Evolutionary conservation across 169 alveolate species (phyloP).

Genomic region (Babesia caballi): DNA sequence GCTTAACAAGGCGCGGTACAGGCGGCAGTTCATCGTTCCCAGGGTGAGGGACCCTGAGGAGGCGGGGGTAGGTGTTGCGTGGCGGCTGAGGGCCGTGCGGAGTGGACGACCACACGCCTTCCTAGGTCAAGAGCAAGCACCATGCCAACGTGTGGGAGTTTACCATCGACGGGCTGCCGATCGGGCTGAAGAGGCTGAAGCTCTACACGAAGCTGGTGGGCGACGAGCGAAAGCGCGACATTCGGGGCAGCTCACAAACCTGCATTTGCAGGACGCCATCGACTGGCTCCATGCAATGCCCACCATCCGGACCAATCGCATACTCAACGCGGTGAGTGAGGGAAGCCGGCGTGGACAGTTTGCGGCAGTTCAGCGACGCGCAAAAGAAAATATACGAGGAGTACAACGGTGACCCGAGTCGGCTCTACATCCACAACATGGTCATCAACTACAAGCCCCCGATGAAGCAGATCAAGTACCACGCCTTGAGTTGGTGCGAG

Average conservation of each 20-base stretch:
- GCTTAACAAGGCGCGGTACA: conserved; percentile 66
- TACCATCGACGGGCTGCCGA: conserved; percentile 72
- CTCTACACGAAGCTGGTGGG: conserved; percentile 68
- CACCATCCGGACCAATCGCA: conserved; percentile 66
- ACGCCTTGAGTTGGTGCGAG: conserved; percentile 34
- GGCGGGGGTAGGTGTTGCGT: conserved; percentile 48
- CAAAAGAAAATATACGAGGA: conserved; percentile 71
- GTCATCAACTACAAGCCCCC: conserved; percentile 69
- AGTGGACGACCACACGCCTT: background rate
- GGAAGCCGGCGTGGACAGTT: background rate
- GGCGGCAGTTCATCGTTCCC: conserved; percentile 66
- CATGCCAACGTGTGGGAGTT: conserved; percentile 72
- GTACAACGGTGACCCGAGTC: conserved; percentile 77
- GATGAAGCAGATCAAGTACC: conserved; percentile 67
- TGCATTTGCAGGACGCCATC: conserved; percentile 78
- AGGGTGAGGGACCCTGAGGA: conserved; percentile 69
- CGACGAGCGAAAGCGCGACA: background rate
- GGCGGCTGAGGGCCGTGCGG: background rate
- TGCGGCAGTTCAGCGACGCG: conserved; percentile 55
- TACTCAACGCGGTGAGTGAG: conserved; percentile 66
- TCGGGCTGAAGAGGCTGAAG: conserved; percentile 71
- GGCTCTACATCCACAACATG: conserved; percentile 73
- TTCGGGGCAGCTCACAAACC: conserved; percentile 36
- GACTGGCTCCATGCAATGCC: conserved; percentile 77
- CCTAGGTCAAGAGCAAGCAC: conserved; percentile 40